Evolutionary conservation across 495 filamentous ascomycete species (phyloP).

Genomic region (Tuber brumale): DNA sequence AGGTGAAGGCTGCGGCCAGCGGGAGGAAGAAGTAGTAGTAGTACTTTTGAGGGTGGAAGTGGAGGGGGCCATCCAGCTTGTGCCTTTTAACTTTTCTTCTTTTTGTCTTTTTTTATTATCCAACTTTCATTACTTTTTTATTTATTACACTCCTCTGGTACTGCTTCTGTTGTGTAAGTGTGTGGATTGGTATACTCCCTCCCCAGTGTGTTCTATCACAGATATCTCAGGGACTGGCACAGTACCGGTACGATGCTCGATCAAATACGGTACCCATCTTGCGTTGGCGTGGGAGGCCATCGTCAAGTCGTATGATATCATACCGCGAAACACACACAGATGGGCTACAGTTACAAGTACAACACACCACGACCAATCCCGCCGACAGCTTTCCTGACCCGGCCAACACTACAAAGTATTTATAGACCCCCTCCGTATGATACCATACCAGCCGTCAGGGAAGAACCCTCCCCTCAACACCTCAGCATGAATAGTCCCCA

Average conservation of each 20-base stretch:
- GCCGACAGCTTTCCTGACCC: no score
- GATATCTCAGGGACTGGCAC: background rate
- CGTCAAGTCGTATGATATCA: no score
- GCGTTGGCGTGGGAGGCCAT: no score
- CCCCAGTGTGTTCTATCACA: background rate
- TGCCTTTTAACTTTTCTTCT: background rate
- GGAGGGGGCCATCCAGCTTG: background rate
- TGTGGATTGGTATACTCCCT: background rate
- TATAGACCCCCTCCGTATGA: no score
- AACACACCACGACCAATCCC: no score
- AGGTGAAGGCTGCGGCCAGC: conserved; percentile 26
- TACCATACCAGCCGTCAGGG: no score
- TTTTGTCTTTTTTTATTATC: background rate
- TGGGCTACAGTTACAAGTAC: no score
- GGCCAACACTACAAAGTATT: no score
- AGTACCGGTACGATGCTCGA: background rate
- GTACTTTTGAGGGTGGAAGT: background rate
- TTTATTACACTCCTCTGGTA: background rate
- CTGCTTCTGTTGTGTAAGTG: background rate
- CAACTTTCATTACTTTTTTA: background rate
- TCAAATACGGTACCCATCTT: no score
- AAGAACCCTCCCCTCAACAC: no score
- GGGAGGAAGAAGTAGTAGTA: conserved; percentile 36
- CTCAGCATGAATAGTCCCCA: no score
- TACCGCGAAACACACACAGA: no score